These are phyloP conservation scores for Chrysoporthe deuterocubensis DNA, from an alignment of 2,329 filamentous ascomycete genomes.

Conservation along the genomic window DNA sequence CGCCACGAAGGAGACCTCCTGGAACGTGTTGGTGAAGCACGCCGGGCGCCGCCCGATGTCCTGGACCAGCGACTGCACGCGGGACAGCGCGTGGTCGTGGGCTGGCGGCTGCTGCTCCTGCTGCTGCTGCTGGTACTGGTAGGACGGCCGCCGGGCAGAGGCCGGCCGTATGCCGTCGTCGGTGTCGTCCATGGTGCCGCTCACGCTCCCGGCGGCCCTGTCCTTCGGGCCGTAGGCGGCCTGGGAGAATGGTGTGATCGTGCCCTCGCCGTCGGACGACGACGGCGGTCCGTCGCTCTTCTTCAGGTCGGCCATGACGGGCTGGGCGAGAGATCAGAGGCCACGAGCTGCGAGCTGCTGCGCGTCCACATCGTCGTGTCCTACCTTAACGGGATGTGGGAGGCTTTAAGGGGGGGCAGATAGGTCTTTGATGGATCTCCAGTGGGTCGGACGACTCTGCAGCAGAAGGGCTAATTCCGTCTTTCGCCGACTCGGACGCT, in stretches of 20 bases:
- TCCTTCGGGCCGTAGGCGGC: conserved; percentile 1
- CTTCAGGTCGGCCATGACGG: conserved; percentile 7
- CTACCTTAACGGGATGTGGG: conserved; percentile 7
- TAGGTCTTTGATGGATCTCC: conserved; percentile 1
- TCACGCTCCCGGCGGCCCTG: background rate
- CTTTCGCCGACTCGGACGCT: background rate
- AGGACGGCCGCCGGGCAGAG: background rate
- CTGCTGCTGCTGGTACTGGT: background rate
- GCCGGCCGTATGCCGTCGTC: background rate
- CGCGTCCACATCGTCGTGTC: background rate
- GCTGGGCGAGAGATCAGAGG: background rate
- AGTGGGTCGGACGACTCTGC: background rate
- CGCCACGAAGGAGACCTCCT: conserved; percentile 68
- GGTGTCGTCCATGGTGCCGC: background rate
- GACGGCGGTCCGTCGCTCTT: conserved; percentile 1
- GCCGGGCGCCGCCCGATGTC: conserved; percentile 49
- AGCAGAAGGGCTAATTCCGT: background rate
- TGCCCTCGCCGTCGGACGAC: conserved; percentile 10
- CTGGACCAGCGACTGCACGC: conserved; percentile 29
- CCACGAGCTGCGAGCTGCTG: background rate
- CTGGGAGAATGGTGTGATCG: conserved; percentile 12
- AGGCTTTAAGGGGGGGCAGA: background rate
- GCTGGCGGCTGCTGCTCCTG: background rate
- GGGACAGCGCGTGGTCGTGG: conserved; percentile 6
- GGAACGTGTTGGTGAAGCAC: conserved; percentile 65